Conservation (phyloP, 148 eudicot species). For the Vaccinium myrtillus region DNA sequence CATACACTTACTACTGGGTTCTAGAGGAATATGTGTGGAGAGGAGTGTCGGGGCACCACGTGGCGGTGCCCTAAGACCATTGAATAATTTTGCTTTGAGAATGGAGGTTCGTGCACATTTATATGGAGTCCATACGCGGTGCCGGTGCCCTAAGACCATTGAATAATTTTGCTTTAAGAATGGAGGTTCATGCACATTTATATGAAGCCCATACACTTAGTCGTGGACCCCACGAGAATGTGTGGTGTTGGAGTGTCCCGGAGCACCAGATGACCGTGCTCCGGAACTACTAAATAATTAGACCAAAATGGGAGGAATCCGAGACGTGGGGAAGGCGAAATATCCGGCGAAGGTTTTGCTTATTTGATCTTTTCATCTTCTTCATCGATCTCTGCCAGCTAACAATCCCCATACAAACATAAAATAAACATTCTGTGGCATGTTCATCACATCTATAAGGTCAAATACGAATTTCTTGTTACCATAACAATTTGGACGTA, state of each 20-base stretch:
- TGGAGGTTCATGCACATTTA: background rate
- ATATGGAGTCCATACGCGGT: too few species aligned
- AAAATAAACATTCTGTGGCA: background rate
- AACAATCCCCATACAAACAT: slow-evolving; percentile 46
- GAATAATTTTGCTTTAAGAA: background rate
- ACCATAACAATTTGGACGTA: too few species aligned
- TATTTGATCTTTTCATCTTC: slow-evolving; percentile 10
- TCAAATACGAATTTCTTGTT: background rate
- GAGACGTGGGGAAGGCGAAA: slow-evolving; percentile 56
- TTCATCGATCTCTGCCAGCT: slow-evolving; percentile 49
- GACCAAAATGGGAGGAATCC: slow-evolving; percentile 33
- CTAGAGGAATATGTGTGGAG: too few species aligned
- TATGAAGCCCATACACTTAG: too few species aligned
- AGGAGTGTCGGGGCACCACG: too few species aligned
- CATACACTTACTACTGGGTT: too few species aligned
- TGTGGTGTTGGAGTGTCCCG: too few species aligned
- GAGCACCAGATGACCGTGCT: too few species aligned
- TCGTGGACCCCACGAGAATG: too few species aligned
- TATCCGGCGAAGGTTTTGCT: slow-evolving; percentile 72
- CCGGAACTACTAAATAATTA: background rate
- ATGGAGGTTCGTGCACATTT: background rate
- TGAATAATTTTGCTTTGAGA: background rate
- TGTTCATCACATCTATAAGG: slow-evolving; percentile 4
- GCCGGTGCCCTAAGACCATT: too few species aligned
- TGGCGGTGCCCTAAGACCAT: too few species aligned